These are phyloP conservation scores for Ustilago cynodontis DNA, from an alignment of 1,284 basidiomycete genomes.

Conservation along the genomic window DNA sequence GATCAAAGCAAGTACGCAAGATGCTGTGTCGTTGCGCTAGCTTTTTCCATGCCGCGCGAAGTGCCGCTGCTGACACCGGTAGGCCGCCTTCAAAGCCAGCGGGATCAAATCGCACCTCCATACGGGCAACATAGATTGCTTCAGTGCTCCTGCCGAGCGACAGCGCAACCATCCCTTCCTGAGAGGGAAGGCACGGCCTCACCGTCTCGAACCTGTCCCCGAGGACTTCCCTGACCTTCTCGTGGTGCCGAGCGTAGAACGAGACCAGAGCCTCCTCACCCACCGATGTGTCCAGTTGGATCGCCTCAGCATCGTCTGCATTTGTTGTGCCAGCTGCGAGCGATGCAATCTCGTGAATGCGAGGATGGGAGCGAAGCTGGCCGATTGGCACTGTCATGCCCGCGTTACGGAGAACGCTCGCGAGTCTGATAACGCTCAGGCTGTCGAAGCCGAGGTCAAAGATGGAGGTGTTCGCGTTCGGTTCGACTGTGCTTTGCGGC, in stretches of 20 bases:
- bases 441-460: constrained; percentile 33
- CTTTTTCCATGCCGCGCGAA: constrained; percentile 10
- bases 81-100: background rate
- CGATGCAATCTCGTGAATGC: constrained; percentile 20
- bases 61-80: background rate
- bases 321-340: too few species aligned
- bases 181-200: constrained; percentile 20
- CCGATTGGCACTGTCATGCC: constrained; percentile 13
- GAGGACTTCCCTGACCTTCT: too few species aligned
- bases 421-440: constrained; percentile 22
- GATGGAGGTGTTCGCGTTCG: constrained; percentile 12
- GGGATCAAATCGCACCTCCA: constrained; percentile 6
- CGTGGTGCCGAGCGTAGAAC: too few species aligned
- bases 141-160: constrained; percentile 12
- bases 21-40: constrained; percentile 19
- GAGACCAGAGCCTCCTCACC: too few species aligned
- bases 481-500: too few species aligned
- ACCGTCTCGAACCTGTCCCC: background rate
- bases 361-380: constrained; percentile 7
- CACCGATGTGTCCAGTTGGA: too few species aligned
- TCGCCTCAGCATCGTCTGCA: too few species aligned
- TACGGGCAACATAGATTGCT: constrained; percentile 18
- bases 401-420: constrained; percentile 7
- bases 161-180: constrained; percentile 29
- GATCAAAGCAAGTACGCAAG: constrained; percentile 30